These are phyloP conservation scores for Xylariaceae sp. DNA, from an alignment of 2,329 filamentous ascomycete species.

Conservation along the genomic window DNA sequence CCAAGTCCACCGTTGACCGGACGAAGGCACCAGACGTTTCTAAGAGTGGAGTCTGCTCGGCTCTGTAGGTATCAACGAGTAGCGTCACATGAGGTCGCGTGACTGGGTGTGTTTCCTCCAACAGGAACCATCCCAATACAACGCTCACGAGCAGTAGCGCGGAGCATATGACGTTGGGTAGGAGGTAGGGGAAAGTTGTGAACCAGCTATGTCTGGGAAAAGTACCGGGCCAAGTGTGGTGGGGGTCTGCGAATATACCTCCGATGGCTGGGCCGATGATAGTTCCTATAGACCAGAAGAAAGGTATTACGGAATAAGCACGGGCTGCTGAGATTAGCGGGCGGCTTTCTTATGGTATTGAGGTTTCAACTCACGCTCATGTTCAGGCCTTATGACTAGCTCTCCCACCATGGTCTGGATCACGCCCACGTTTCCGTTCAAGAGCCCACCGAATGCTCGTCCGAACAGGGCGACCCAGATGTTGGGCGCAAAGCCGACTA, in stretches of 20 bases:
- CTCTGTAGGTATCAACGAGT: conserved; percentile 48
- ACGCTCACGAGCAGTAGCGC: conserved; percentile 73
- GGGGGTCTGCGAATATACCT: conserved; percentile 77
- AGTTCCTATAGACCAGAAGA: conserved; percentile 87
- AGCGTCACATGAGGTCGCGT: conserved; percentile 56
- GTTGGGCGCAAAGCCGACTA: conserved; percentile 77
- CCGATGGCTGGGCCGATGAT: conserved; percentile 87
- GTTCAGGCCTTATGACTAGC: conserved; percentile 74
- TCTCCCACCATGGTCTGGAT: conserved; percentile 93
- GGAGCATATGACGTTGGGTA: conserved; percentile 85
- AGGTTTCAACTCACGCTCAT: conserved; percentile 64
- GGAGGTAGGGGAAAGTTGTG: conserved; percentile 74
- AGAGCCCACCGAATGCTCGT: conserved; percentile 69
- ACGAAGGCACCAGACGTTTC: conserved; percentile 71
- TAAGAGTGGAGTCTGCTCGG: conserved; percentile 69
- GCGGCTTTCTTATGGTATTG: not conserved
- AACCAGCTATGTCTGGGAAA: conserved; percentile 70
- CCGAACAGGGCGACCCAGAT: conserved; percentile 80
- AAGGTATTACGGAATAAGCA: conserved; percentile 89
- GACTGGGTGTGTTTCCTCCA: conserved; percentile 87
- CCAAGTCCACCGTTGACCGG: conserved; percentile 67
- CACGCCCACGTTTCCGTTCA: conserved; percentile 90
- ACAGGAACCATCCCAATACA: conserved; percentile 69
- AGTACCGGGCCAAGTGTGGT: conserved; percentile 63
- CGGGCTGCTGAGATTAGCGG: conserved; percentile 51